These are phyloP conservation scores for Breviolum minutum DNA, from an alignment of 73 alveolate genomes.

Conservation along the genomic window DNA sequence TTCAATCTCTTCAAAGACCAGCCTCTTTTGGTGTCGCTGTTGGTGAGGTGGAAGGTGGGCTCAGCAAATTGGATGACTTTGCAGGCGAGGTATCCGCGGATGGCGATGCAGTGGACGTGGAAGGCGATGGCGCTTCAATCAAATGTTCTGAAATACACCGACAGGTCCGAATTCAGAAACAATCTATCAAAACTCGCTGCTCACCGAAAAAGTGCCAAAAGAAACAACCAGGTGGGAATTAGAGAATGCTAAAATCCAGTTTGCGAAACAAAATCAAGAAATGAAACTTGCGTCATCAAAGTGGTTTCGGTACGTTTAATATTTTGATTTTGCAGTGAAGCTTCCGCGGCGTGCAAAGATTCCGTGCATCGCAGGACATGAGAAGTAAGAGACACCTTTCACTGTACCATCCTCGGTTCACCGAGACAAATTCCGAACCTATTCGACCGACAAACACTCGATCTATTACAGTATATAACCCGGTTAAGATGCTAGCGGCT, in stretches of 20 bases:
- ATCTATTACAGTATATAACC: no score
- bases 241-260: no score
- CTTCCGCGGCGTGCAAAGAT: constrained; percentile 35
- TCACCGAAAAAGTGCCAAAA: neutral
- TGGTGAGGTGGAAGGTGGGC: neutral
- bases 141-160: neutral
- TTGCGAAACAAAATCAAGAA: neutral
- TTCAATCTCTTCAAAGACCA: no score
- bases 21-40: neutral
- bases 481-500: neutral
- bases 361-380: constrained; percentile 50
- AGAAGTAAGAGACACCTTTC: constrained; percentile 13
- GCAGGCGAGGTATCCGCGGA: no score
- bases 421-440: neutral
- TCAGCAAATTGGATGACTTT: neutral
- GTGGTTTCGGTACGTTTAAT: neutral
- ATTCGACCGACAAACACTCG: neutral
- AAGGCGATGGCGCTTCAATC: neutral
- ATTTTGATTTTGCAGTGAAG: neutral
- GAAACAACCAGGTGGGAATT: neutral
- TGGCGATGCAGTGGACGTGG: neutral
- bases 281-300: neutral
- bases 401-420: constrained; percentile 44
- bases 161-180: neutral
- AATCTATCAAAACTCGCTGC: neutral